Percentiles rank a stretch among this genome's conserved stretches.
Conservation (phyloP, 352 stramenopile genomes). For the Labyrinthula sp. region DNA sequence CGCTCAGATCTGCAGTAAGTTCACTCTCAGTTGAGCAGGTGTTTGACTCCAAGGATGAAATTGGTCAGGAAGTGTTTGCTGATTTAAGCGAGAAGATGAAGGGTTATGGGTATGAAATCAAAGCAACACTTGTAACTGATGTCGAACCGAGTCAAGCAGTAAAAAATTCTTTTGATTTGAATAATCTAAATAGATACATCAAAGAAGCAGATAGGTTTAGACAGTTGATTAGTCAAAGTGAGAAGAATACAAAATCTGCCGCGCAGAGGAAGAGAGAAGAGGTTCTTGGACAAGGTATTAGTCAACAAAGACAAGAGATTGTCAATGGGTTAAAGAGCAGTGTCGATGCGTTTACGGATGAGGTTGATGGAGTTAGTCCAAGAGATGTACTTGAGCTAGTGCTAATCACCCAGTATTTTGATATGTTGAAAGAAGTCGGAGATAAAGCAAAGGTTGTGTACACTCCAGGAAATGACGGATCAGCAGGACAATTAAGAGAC, state of each 20-base stretch:
- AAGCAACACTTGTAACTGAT: conserved; percentile 43
- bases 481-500: conserved; percentile 27
- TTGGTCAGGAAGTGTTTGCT: conserved; percentile 41
- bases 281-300: conserved; percentile 56
- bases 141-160: conserved; percentile 42
- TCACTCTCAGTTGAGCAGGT: conserved; percentile 49
- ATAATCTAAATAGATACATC: too few species aligned
- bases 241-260: conserved; percentile 51
- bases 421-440: conserved; percentile 47
- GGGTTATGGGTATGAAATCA: conserved; percentile 43
- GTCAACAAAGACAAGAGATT: conserved; percentile 53
- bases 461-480: conserved; percentile 28
- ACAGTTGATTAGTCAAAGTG: conserved; percentile 44
- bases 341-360: conserved; percentile 46
- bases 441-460: conserved; percentile 22
- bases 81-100: conserved; percentile 41
- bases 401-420: conserved; percentile 58
- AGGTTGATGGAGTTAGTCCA: conserved; percentile 45
- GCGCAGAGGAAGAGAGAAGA: conserved; percentile 60
- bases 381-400: conserved; percentile 64
- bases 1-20: conserved; percentile 45
- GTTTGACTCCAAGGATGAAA: conserved; percentile 58
- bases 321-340: conserved; percentile 52
- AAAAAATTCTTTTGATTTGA: conserved; percentile 57
- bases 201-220: conserved; percentile 52